These are phyloP conservation scores for Elongisporangium prolatum DNA, from an alignment of 352 stramenopile species.

Conservation along the genomic window DNA sequence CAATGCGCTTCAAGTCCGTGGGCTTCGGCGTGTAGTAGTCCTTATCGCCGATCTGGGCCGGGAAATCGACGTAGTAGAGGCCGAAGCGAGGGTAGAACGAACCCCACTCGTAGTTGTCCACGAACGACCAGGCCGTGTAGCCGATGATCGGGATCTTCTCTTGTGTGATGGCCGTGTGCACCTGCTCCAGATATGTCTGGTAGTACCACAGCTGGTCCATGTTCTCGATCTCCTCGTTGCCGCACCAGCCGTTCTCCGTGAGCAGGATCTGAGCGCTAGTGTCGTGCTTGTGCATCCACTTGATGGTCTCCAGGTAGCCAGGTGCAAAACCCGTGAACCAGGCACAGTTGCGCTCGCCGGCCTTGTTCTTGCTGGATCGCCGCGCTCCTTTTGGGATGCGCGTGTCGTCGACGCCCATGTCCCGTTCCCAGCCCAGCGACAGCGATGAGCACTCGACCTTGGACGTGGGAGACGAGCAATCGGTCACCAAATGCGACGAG, in stretches of 20 bases:
- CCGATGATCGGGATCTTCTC: slow-evolving; percentile 55
- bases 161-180: slow-evolving; percentile 42
- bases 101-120: slow-evolving; percentile 97
- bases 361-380: slow-evolving; percentile 22
- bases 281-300: slow-evolving; percentile 33
- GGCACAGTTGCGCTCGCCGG: slow-evolving; percentile 32
- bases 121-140: slow-evolving; percentile 91
- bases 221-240: slow-evolving; percentile 42
- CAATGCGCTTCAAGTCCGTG: slow-evolving; percentile 30
- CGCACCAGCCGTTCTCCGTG: slow-evolving; percentile 50
- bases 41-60: slow-evolving; percentile 24
- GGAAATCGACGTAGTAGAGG: slow-evolving; percentile 49
- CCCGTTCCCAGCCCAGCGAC: slow-evolving; percentile 25
- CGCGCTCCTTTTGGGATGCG: slow-evolving; percentile 54
- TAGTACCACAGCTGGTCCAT: slow-evolving; percentile 48
- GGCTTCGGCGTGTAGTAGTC: slow-evolving; percentile 16
- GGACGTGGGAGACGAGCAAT: slow-evolving; percentile 22
- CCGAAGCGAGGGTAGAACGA: slow-evolving; percentile 51
- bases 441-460: slow-evolving; percentile 19
- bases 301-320: slow-evolving; percentile 39
- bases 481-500: slow-evolving; percentile 26
- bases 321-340: slow-evolving; percentile 40
- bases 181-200: slow-evolving; percentile 35
- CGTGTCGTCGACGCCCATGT: slow-evolving; percentile 30
- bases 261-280: slow-evolving; percentile 17